These are phyloP conservation scores for Elsinoe fawcettii DNA, from an alignment of 2,329 filamentous ascomycete genomes.

Conservation along the genomic window DNA sequence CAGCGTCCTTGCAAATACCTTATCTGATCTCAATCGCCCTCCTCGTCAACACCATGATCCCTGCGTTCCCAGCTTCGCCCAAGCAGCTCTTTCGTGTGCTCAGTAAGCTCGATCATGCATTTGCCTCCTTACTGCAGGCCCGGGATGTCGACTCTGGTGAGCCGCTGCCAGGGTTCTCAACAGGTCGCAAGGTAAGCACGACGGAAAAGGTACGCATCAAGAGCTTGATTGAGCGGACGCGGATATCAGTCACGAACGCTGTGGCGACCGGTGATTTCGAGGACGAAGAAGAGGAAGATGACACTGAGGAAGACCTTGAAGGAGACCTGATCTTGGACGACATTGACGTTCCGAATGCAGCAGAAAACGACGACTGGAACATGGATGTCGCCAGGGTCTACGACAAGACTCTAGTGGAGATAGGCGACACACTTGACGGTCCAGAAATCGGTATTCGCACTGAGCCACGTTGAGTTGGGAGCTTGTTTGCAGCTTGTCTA, in stretches of 20 bases:
- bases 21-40: slow-evolving; percentile 73
- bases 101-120: slow-evolving; percentile 74
- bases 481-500: background rate
- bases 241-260: slow-evolving; percentile 61
- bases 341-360: slow-evolving; percentile 18
- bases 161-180: slow-evolving; percentile 62
- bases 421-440: slow-evolving; percentile 59
- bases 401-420: slow-evolving; percentile 66
- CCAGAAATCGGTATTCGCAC: slow-evolving; percentile 42
- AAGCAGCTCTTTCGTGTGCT: slow-evolving; percentile 63
- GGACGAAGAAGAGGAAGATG: slow-evolving; percentile 32
- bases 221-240: slow-evolving; percentile 68
- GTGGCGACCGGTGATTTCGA: slow-evolving; percentile 49
- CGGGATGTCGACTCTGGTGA: slow-evolving; percentile 58
- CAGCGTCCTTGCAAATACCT: slow-evolving; percentile 72
- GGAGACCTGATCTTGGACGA: slow-evolving; percentile 32
- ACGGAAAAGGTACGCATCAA: slow-evolving; percentile 86
- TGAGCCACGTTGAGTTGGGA: slow-evolving; percentile 22
- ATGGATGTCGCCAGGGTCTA: slow-evolving; percentile 71
- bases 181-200: slow-evolving; percentile 57
- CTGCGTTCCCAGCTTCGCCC: slow-evolving; percentile 62
- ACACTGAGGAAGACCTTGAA: slow-evolving; percentile 37
- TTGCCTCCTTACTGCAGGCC: slow-evolving; percentile 65
- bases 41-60: slow-evolving; percentile 62
- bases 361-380: slow-evolving; percentile 40